Evolutionary conservation across 441 rosid genomes (phyloP).

Genomic region (Omphalea diandra): DNA sequence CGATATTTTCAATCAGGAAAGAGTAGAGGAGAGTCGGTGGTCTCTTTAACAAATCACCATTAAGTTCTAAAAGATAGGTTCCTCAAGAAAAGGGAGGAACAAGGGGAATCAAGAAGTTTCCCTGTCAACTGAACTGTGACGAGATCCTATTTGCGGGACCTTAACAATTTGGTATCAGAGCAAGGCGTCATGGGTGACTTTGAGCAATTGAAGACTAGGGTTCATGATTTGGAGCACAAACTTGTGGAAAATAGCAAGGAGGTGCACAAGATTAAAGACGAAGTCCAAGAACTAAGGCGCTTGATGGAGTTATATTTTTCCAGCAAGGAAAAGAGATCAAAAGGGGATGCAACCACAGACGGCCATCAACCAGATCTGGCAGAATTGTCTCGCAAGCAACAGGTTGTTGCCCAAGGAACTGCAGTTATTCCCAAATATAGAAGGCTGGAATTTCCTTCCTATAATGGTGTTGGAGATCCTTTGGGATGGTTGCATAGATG

Average conservation of each 20-base stretch:
- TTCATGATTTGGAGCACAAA: conserved; percentile 8
- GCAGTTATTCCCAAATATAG: not conserved
- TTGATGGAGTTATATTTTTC: conserved; percentile 8
- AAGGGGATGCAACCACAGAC: not conserved
- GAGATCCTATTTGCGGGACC: conserved; percentile 3
- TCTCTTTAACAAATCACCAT: too few species aligned
- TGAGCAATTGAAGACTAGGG: not conserved
- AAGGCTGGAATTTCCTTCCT: not conserved
- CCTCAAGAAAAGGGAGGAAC: too few species aligned
- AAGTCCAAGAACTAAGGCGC: not conserved
- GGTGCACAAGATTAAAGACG: not conserved
- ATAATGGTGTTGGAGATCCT: not conserved
- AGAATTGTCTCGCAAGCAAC: not conserved
- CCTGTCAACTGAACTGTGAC: not conserved
- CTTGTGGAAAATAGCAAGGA: conserved; percentile 2
- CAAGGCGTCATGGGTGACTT: not conserved
- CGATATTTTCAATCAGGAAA: too few species aligned
- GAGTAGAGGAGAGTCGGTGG: too few species aligned
- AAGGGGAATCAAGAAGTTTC: too few species aligned
- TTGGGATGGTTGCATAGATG: not conserved
- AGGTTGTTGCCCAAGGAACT: not conserved
- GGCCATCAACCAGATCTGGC: too few species aligned
- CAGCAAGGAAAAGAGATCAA: not conserved
- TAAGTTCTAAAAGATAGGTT: too few species aligned
- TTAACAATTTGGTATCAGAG: conserved; percentile 2